Conservation (phyloP, 2,329 filamentous ascomycete species). For the Clarireedia paspali region DNA sequence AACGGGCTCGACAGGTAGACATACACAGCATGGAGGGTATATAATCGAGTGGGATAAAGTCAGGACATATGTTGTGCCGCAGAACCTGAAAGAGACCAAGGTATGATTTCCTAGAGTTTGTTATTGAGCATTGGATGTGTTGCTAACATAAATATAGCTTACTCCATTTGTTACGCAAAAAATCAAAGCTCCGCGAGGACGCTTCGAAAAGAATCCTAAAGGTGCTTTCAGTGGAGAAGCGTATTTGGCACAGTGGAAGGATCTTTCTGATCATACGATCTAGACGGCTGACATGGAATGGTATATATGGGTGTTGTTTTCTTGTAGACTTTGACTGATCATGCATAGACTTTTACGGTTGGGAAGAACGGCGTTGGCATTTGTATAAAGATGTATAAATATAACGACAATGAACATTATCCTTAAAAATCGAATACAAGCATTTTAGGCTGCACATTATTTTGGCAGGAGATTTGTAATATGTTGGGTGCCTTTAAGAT, state of each 20-base stretch:
- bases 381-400: slow-evolving; percentile 12
- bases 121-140: not conserved
- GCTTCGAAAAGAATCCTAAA: slow-evolving; percentile 42
- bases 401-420: slow-evolving; percentile 8
- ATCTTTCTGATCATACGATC: slow-evolving; percentile 1
- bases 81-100: slow-evolving; percentile 61
- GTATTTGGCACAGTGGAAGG: slow-evolving; percentile 61
- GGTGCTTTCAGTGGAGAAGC: slow-evolving; percentile 54
- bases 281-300: not conserved
- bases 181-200: slow-evolving; percentile 44
- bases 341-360: slow-evolving; percentile 3
- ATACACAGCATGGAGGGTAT: slow-evolving; percentile 80
- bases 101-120: slow-evolving; percentile 37
- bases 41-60: slow-evolving; percentile 80
- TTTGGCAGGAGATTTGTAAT: not conserved
- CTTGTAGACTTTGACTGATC: not conserved
- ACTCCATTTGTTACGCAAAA: slow-evolving; percentile 68
- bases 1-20: slow-evolving; percentile 76
- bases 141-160: slow-evolving; percentile 45
- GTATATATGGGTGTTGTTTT: not conserved
- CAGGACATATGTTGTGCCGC: slow-evolving; percentile 79
- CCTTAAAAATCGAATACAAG: not conserved
- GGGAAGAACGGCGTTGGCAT: slow-evolving; percentile 10
- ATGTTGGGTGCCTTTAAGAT: not conserved
- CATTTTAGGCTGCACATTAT: not conserved